Base-by-base conservation (phyloP, 441 rosid species). In the Breynia disticha region DNA sequence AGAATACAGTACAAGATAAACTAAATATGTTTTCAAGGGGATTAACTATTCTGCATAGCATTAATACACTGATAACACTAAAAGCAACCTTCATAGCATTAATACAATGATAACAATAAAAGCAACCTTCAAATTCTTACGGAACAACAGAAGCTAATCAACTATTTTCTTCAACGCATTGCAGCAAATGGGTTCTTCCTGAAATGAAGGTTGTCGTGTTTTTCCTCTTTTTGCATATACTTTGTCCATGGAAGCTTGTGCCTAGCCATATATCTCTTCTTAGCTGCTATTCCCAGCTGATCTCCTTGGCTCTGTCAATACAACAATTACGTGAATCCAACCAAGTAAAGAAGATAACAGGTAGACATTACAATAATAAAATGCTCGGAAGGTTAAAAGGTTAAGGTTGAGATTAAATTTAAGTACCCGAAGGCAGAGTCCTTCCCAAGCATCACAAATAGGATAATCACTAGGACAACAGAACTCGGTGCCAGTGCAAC, bases 401-500 rank as follows among this genome's bases (percentile, higher is more conserved):
- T n/a, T n/a, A 16, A 14, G 50, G 17, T 49, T 43, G 11, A 1
- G 41, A 43, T 22, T 50, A 24, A 24, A 24, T 24, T 24, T 24
- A 2, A 24, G 32, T 76, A 80, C 91, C 82, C 73, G 46, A 22
- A 79, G 79, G 67, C 91, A 83, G 62, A 80, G 80, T 35, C 83
- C 83, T 61, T 80, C 80, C 1, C 70, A 67, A 19, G 74, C 8
- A 48, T 79, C 77, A 56, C 91, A 83, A 53, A 80, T 62, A 10
- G 87, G 90, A 65, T 83, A 83, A 42, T 79, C 83, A 55, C 78
- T 44, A 0, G 90, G 90, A 59, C 90, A 83, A 58, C 90, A 80
- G 54, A 72, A 73, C 0, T 49, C 73, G 0, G 77, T 72, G 28
- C 67, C 81, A 11, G 70, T 41, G 65, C 84, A 82, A 66, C 90